Evolutionary conservation across 768 basidiomycete species (phyloP), one percentile per base, ranked within the genome.

Genomic region (Trametes sanguinea): DNA sequence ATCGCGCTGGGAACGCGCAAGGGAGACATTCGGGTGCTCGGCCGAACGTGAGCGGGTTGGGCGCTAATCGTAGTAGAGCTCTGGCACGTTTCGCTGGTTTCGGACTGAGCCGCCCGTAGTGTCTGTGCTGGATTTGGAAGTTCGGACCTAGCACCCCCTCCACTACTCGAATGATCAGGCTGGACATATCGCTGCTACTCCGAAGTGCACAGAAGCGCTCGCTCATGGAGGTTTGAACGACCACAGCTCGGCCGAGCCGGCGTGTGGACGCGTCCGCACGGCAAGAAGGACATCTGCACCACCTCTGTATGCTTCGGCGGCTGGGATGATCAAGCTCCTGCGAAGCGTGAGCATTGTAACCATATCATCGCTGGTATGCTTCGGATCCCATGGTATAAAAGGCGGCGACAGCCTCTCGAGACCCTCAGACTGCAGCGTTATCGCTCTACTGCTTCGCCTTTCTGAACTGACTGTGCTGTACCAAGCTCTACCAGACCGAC

Each of bases 1-100:
- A 68, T 75, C 43, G 66, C 64, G 4, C 56, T 75, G 16, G 73
- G 71, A 2, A 75, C 71, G 16, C 60, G 73, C 47, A 60, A 65
- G 6, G 72, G 72, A 2, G 62, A 69, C 39, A 54, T 73, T 27
- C 61, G 54, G 50, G 62, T 71, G 17, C 65, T 73, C 63, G 57
- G 58, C 62, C 62, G 62, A 43, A 32, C 51, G n/a, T 55, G 30
- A 35, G 59, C 27, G 43, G 14, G 33, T n/a, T 59, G 47, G 47
- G 37, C 22, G 45, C 45, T 40, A 14, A 17, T 17, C 42, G 2
- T 16, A 6, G 39, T 8, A 16, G 48, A 3, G 30, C 1, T 11
- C 13, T 32, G 13, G 48, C 30, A 32, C 30, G 30, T 32, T 14
- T 50, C 30, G 48, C 30, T 14, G 11, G 30, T 32, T 6, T 50